Evolutionary conservation across 140 eudicot species (phyloP).

Genomic region (Cichorium intybus): DNA sequence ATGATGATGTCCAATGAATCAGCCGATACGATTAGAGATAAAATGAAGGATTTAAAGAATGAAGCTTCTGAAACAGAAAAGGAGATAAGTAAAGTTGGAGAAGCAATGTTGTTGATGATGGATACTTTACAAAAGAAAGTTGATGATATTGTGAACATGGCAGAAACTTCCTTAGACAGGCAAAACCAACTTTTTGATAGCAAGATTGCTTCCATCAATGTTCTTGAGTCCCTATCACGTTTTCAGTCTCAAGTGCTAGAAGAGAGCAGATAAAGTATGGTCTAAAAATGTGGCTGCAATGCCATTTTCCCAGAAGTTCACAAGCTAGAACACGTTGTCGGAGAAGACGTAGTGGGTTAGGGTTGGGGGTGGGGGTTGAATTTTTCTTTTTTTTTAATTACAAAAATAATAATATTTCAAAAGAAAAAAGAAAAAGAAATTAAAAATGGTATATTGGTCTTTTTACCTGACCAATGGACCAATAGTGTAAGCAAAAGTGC

Average conservation of each 20-base stretch:
- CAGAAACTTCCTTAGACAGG: conserved; percentile 53
- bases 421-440: no score
- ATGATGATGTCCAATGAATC: conserved; percentile 57
- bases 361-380: no score
- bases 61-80: conserved; percentile 66
- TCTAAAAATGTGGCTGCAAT: no score
- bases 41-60: conserved; percentile 41
- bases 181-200: conserved; percentile 72
- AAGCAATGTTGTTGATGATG: conserved; percentile 57
- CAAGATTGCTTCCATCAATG: conserved; percentile 55
- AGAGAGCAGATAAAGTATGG: conserved; percentile 88
- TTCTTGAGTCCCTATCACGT: conserved; percentile 49
- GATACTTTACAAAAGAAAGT: conserved; percentile 58
- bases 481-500: no score
- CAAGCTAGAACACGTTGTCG: no score
- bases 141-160: conserved; percentile 56
- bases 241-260: conserved; percentile 74
- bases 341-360: no score
- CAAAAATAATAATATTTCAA: no score
- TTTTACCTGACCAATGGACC: no score
- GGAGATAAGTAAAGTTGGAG: conserved; percentile 60
- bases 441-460: no score
- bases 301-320: no score
- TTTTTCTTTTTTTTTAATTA: no score
- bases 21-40: conserved; percentile 44